Evolutionary conservation across 148 eudicot genomes (phyloP).

Genomic region (Fallopia convolvulus): DNA sequence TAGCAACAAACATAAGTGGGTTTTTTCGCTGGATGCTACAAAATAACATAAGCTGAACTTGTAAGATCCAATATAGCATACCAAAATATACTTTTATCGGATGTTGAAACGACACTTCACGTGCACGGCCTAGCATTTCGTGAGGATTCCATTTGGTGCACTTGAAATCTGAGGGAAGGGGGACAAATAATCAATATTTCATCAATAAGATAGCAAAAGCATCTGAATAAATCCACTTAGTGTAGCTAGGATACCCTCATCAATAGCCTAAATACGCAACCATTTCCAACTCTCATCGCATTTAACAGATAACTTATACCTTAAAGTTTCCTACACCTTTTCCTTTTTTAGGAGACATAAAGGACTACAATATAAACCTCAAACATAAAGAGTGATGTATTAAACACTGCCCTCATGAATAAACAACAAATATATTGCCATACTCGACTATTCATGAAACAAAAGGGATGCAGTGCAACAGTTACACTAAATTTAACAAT

Average conservation of each 20-base stretch:
- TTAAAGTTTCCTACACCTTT: neutral
- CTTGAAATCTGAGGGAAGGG: constrained; percentile 43
- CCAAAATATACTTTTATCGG: constrained; percentile 91
- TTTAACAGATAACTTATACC: neutral
- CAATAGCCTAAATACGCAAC: neutral
- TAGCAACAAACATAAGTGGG: constrained; percentile 11
- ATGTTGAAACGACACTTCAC: constrained; percentile 75
- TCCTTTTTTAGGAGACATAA: neutral
- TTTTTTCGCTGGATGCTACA: neutral
- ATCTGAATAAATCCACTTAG: neutral
- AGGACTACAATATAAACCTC: neutral
- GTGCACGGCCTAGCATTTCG: constrained; percentile 49
- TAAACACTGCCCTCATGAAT: neutral
- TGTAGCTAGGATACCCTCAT: neutral
- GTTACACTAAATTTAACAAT: neutral
- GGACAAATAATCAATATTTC: neutral
- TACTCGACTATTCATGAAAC: neutral
- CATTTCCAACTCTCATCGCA: neutral
- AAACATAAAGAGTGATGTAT: neutral
- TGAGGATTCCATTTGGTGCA: constrained; percentile 69
- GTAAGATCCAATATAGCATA: constrained; percentile 19
- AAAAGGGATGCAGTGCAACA: neutral
- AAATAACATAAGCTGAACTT: constrained; percentile 1
- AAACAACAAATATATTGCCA: neutral
- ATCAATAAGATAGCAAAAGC: neutral